phyloP scores from a whole-genome alignment of 2,329 filamentous ascomycete genomes.

The Fusarium praegraminearum region DNA sequence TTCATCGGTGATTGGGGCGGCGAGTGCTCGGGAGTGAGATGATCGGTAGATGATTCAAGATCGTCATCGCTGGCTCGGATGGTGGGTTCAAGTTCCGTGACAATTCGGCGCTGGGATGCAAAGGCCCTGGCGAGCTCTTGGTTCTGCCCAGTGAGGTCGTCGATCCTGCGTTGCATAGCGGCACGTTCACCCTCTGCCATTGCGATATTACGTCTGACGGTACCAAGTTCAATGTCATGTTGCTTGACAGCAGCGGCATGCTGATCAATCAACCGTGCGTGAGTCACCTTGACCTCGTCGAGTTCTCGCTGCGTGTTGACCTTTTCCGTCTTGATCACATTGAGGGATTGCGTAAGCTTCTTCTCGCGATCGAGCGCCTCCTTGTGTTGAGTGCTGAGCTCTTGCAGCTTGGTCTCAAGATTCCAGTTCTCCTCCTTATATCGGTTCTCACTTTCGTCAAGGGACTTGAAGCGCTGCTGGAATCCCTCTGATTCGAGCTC shows the following conservation, averaged over 20 bases:
- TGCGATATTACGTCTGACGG: constrained; percentile 82
- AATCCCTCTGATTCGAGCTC: constrained; percentile 86
- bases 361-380: constrained; percentile 86
- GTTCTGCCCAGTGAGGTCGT: constrained; percentile 89
- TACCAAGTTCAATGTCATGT: constrained; percentile 88
- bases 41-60: constrained; percentile 73
- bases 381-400: constrained; percentile 78
- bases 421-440: constrained; percentile 99
- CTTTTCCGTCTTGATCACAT: constrained; percentile 79
- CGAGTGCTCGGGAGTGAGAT: constrained; percentile 86
- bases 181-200: constrained; percentile 82
- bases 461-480: constrained; percentile 80
- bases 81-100: constrained; percentile 72
- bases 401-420: constrained; percentile 91
- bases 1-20: constrained; percentile 92
- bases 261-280: constrained; percentile 85
- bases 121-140: constrained; percentile 89
- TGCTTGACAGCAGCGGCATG: constrained; percentile 81
- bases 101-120: constrained; percentile 76
- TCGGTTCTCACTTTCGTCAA: constrained; percentile 94
- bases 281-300: constrained; percentile 85
- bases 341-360: constrained; percentile 80
- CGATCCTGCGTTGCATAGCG: constrained; percentile 84
- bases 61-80: constrained; percentile 71
- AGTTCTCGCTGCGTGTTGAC: constrained; percentile 83